Percentiles rank a stretch among this genome's conserved stretches.
Conservation (phyloP, 306 rosid species). For the Prunus dulcis region DNA sequence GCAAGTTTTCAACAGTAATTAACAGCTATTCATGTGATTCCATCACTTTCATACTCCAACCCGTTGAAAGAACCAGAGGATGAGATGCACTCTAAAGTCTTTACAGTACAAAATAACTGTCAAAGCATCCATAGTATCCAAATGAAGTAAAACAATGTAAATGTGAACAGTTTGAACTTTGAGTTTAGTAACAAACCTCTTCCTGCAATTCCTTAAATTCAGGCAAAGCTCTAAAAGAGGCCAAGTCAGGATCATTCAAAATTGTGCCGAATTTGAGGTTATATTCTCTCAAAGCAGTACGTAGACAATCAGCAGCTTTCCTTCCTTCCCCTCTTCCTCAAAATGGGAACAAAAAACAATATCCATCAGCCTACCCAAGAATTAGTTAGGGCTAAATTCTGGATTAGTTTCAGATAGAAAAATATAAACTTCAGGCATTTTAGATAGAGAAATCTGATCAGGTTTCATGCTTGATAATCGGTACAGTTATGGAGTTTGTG, state of each 20-base stretch:
- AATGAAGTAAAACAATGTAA: background rate
- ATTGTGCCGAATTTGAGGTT: slow-evolving; percentile 88
- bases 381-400: background rate
- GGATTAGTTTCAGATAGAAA: background rate
- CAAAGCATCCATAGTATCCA: background rate
- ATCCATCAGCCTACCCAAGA: slow-evolving; percentile 26
- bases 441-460: background rate
- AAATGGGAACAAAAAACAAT: slow-evolving; percentile 34
- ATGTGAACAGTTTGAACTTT: background rate
- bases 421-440: background rate
- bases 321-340: slow-evolving; percentile 92
- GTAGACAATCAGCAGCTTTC: slow-evolving; percentile 87
- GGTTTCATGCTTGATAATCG: background rate
- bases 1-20: background rate
- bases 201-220: slow-evolving; percentile 91
- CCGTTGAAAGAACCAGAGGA: background rate
- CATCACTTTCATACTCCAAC: slow-evolving; percentile 4
- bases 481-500: background rate
- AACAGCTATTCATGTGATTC: slow-evolving; percentile 14
- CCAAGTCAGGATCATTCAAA: slow-evolving; percentile 96
- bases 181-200: slow-evolving; percentile 58
- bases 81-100: background rate
- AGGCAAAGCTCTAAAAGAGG: slow-evolving; percentile 93
- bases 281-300: slow-evolving; percentile 82
- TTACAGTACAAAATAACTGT: background rate